phyloP scores from a whole-genome alignment of 179 eudicot genomes.

The Dionaea muscipula region DNA sequence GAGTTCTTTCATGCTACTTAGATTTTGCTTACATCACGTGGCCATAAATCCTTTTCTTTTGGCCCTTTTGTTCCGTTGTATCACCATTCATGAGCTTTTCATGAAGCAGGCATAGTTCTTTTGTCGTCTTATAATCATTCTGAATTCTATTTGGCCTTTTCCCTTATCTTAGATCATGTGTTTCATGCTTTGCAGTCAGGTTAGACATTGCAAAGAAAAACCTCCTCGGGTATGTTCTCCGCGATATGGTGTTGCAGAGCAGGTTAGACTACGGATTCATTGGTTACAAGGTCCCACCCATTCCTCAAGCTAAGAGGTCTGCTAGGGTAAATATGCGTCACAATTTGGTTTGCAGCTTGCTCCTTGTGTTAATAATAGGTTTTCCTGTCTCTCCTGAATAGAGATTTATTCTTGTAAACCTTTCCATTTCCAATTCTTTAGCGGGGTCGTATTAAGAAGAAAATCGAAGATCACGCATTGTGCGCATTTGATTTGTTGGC shows the following conservation, averaged over 20 bases:
- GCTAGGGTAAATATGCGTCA: conserved; percentile 43
- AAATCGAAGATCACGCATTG: conserved; percentile 36
- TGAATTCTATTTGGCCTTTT: neutral
- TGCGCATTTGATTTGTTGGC: conserved; percentile 77
- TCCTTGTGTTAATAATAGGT: neutral
- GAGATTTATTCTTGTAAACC: conserved; percentile 2
- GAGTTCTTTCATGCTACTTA: too few relatives aligned
- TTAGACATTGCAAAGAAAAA: neutral
- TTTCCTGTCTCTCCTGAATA: neutral
- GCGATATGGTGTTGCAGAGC: conserved; percentile 72
- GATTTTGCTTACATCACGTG: too few relatives aligned
- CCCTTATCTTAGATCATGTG: neutral
- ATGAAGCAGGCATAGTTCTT: neutral
- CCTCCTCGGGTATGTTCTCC: conserved; percentile 43
- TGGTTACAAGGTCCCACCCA: conserved; percentile 73
- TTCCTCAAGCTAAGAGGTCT: conserved; percentile 77
- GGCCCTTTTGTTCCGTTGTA: too few relatives aligned
- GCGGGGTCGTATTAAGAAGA: conserved; percentile 40
- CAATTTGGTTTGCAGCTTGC: neutral
- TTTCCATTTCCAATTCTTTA: conserved; percentile 27
- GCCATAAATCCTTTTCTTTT: too few relatives aligned
- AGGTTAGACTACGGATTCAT: conserved; percentile 59
- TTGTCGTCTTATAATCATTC: neutral
- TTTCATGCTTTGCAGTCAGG: neutral
- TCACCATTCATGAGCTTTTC: too few relatives aligned